Base-by-base conservation (phyloP, 1,284 basidiomycete genomes). In the Austroboletus niveus region DNA sequence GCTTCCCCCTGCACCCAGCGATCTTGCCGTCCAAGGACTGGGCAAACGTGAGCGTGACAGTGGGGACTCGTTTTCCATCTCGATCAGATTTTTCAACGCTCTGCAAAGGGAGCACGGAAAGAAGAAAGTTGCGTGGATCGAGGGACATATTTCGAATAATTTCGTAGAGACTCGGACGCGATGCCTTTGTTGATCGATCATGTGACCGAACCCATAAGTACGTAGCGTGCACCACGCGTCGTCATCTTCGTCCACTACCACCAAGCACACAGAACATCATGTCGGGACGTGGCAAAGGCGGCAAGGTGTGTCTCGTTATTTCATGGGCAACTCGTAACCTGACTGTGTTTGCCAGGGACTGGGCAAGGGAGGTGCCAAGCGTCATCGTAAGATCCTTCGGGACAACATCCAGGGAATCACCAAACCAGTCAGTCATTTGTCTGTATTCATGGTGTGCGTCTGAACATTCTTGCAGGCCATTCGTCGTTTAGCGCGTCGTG, bases 1-100 rank as follows among this genome's bases (percentile, higher is more conserved):
- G 92, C 58, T 75, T 74, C 8, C 92, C 87, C 14, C 76, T 75
- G 5, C 71, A 69, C 0, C 92, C 94, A 0, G 93, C 93, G 55
- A 98, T 96, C 70, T 94, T 95, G 31, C 84, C 92, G 72, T 99
- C 95, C 44, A 95, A 74, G 1, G 93, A 96, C 68, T 98, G 95
- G 2, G 96, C 96, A 72, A 95, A 99, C 1, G 96, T 97, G 9
- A 99, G 73, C 0, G 95, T 98, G 20, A 90, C 81, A 48, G 72
- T 73, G 1, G 85, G 84, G 7, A 56, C 42, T 1, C 35, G 53
- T 30, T 38, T 30, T 7, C 60, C 56, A 2, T 62, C 58, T 47
- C 40, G 27, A 41, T 60, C 57, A 4, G 49, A 2, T 35, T 64
- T 65, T 48, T 57, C 50, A 12, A 30, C 31, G 1, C 6, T 31